Conservation (phyloP, 1,284 basidiomycete genomes). For the Lignosus rhinocerotis region DNA sequence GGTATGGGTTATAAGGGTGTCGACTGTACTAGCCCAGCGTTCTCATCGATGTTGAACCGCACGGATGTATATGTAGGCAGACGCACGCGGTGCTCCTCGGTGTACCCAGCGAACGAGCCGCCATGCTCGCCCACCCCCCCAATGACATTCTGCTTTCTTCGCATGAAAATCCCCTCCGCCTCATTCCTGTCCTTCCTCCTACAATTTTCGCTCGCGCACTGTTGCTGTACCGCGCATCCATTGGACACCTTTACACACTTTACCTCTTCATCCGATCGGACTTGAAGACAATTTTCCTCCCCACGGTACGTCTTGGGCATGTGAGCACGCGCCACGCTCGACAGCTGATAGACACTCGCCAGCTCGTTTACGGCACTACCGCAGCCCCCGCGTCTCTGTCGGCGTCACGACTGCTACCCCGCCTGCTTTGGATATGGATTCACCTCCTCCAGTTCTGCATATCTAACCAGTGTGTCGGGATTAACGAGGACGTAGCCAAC, state of each 20-base stretch:
- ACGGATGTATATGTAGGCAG: not conserved
- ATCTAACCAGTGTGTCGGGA: slow-evolving; percentile 44
- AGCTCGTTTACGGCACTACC: slow-evolving; percentile 7
- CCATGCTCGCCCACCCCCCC: not conserved
- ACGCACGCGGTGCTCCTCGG: not conserved
- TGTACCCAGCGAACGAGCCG: not conserved
- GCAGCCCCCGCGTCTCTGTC: slow-evolving; percentile 1
- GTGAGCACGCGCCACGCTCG: not conserved
- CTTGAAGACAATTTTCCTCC: slow-evolving; percentile 39
- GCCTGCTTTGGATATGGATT: slow-evolving; percentile 42
- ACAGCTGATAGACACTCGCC: slow-evolving; percentile 5
- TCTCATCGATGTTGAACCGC: not conserved
- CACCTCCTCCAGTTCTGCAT: slow-evolving; percentile 45
- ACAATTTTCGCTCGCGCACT: not conserved
- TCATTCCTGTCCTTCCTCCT: not conserved
- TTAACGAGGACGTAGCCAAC: slow-evolving; percentile 45
- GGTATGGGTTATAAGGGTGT: too few species aligned
- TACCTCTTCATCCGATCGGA: slow-evolving; percentile 42
- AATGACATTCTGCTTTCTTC: not conserved
- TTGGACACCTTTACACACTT: slow-evolving; percentile 8
- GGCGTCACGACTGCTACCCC: slow-evolving; percentile 30
- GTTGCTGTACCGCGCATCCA: not conserved
- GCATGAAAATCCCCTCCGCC: not conserved
- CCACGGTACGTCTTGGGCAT: slow-evolving; percentile 30
- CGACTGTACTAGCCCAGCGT: not conserved